phyloP scores from a whole-genome alignment of 2,329 filamentous ascomycete species.

The Alternaria rosae region DNA sequence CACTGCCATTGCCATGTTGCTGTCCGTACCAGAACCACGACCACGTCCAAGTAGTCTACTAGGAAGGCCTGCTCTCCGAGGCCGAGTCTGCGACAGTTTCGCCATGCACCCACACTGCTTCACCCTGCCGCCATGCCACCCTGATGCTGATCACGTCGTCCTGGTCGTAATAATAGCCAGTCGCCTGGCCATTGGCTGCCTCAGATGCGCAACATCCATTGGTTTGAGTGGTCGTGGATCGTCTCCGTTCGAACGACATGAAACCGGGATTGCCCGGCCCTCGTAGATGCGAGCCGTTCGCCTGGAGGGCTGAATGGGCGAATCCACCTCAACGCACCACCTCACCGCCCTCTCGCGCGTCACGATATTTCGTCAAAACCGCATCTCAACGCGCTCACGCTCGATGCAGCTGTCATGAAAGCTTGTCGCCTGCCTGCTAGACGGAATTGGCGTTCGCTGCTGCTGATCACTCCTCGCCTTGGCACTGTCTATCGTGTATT shows the following conservation, averaged over 20 bases:
- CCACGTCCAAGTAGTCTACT: neutral
- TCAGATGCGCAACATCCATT: constrained; percentile 25
- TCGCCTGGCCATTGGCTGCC: constrained; percentile 15
- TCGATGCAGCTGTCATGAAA: neutral
- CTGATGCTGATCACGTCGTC: constrained; percentile 11
- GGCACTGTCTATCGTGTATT: constrained; percentile 8
- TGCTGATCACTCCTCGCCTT: constrained; percentile 19
- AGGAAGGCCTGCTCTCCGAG: constrained; percentile 3
- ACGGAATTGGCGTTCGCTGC: constrained; percentile 4
- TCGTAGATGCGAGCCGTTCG: constrained; percentile 15
- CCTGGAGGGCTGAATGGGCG: constrained; percentile 2
- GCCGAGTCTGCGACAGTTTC: constrained; percentile 13
- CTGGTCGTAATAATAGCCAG: constrained; percentile 13
- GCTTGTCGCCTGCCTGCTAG: neutral
- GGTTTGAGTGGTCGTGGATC: constrained; percentile 13
- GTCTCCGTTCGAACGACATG: constrained; percentile 16
- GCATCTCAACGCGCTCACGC: constrained; percentile 1
- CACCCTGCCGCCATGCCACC: constrained; percentile 5
- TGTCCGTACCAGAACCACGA: neutral
- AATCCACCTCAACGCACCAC: neutral
- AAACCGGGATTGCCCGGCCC: constrained; percentile 37
- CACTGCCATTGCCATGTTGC: neutral
- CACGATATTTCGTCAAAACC: neutral
- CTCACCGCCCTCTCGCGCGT: constrained; percentile 12
- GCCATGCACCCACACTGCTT: neutral